These are phyloP conservation scores for Penicillium canescens DNA, from an alignment of 495 filamentous ascomycete genomes.

Conservation along the genomic window DNA sequence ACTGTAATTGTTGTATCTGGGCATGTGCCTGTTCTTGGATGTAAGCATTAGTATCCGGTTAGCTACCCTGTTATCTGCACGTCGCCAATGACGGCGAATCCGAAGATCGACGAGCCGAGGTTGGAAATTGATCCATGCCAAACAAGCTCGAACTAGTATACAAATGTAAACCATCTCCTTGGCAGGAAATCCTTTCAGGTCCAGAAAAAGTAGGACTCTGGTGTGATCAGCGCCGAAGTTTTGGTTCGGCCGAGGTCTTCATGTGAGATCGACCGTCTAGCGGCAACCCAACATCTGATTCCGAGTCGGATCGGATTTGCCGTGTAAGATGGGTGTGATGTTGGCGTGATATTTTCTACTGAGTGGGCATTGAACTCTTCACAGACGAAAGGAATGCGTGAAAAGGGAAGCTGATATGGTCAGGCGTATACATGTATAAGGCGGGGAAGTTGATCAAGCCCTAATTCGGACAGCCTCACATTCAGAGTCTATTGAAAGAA, in stretches of 20 bases:
- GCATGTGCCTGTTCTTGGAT: no score
- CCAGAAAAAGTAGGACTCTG: neutral
- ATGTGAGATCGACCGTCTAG: slow-evolving; percentile 13
- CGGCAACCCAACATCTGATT: slow-evolving; percentile 2
- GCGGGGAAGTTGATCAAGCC: slow-evolving; percentile 10
- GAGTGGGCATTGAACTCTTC: neutral
- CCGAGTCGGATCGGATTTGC: neutral
- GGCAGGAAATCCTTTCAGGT: neutral
- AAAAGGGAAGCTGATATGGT: neutral
- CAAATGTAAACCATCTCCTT: slow-evolving; percentile 1
- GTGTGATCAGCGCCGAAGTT: neutral
- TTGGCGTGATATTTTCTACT: neutral
- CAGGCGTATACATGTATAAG: neutral
- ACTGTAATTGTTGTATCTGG: no score
- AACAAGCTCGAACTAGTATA: slow-evolving; percentile 2
- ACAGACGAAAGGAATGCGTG: no score
- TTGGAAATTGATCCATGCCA: slow-evolving; percentile 2
- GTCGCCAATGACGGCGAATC: neutral
- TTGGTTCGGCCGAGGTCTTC: slow-evolving; percentile 6
- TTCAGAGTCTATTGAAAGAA: neutral
- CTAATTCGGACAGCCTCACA: slow-evolving; percentile 4
- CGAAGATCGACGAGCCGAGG: slow-evolving; percentile 5
- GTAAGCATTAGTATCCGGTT: no score
- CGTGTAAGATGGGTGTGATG: neutral
- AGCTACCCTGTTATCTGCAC: no score